phyloP scores from a whole-genome alignment of 2,329 filamentous ascomycete species.

The Calonectria henricotiae region DNA sequence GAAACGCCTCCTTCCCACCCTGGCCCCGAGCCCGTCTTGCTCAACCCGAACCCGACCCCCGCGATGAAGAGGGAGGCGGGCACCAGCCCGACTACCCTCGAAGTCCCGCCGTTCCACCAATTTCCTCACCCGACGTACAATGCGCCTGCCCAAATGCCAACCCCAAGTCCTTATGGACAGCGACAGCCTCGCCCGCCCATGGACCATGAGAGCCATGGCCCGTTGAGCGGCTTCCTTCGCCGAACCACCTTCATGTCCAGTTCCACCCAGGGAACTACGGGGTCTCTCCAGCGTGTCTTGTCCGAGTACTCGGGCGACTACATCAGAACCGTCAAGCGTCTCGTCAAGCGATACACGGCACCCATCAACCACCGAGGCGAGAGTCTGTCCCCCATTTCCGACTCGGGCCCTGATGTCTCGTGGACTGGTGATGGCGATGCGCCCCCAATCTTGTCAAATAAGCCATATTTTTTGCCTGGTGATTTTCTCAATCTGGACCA shows the following conservation, averaged over 20 bases:
- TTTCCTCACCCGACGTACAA: conserved; percentile 36
- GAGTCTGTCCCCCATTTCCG: conserved; percentile 50
- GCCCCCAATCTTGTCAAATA: conserved; percentile 41
- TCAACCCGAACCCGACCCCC: conserved; percentile 41
- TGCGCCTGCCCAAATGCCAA: neutral
- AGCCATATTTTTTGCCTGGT: conserved; percentile 63
- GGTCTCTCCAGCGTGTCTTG: conserved; percentile 57
- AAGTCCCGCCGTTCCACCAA: conserved; percentile 48
- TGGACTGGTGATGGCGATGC: conserved; percentile 55
- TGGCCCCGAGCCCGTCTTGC: conserved; percentile 41
- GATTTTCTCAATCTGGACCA: conserved; percentile 64
- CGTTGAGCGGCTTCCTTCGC: conserved; percentile 54
- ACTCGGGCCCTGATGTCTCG: conserved; percentile 40
- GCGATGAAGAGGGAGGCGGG: conserved; percentile 36
- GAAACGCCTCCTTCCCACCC: conserved; percentile 36
- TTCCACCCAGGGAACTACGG: conserved; percentile 60
- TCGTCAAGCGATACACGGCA: conserved; percentile 61
- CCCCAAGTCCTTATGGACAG: neutral
- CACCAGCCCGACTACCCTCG: conserved; percentile 36
- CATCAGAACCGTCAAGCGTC: conserved; percentile 58
- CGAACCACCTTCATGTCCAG: conserved; percentile 58
- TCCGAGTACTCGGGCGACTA: conserved; percentile 56
- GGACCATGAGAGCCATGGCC: conserved; percentile 39
- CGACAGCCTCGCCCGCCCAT: neutral
- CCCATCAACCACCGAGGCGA: conserved; percentile 46